Conservation (phyloP, 371 early-diverging fungal genomes). For the Lichtheimia ornata region DNA sequence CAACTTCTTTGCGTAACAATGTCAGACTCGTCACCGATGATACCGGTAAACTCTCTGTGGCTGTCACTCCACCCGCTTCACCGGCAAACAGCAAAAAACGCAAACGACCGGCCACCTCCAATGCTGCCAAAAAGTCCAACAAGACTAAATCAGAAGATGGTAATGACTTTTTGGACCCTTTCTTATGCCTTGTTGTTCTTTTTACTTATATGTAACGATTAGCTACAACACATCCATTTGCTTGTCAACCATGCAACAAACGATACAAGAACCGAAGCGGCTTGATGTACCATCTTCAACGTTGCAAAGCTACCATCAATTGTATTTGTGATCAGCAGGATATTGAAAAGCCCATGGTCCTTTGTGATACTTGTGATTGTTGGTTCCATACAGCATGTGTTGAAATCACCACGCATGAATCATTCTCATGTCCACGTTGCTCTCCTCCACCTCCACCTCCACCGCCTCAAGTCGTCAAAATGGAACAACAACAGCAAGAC, state of each 20-base stretch:
- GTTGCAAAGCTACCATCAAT: slow-evolving; percentile 29
- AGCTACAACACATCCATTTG: slow-evolving; percentile 16
- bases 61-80: not conserved
- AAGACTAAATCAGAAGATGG: no score
- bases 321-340: slow-evolving; percentile 11
- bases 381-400: slow-evolving; percentile 60
- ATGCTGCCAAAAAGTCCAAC: no score
- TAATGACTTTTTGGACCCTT: no score
- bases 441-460: not conserved
- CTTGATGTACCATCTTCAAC: slow-evolving; percentile 42
- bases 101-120: not conserved
- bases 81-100: not conserved
- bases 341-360: slow-evolving; percentile 31
- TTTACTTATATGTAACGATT: no score
- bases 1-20: not conserved
- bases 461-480: not conserved
- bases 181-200: no score
- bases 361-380: slow-evolving; percentile 52
- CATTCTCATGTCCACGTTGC: slow-evolving; percentile 53
- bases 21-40: not conserved
- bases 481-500: slow-evolving; percentile 5
- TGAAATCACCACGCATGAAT: slow-evolving; percentile 2
- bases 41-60: not conserved
- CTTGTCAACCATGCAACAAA: slow-evolving; percentile 52
- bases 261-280: slow-evolving; percentile 48